These are phyloP conservation scores for Lupinus albus DNA, from an alignment of 306 rosid species.

Conservation along the genomic window DNA sequence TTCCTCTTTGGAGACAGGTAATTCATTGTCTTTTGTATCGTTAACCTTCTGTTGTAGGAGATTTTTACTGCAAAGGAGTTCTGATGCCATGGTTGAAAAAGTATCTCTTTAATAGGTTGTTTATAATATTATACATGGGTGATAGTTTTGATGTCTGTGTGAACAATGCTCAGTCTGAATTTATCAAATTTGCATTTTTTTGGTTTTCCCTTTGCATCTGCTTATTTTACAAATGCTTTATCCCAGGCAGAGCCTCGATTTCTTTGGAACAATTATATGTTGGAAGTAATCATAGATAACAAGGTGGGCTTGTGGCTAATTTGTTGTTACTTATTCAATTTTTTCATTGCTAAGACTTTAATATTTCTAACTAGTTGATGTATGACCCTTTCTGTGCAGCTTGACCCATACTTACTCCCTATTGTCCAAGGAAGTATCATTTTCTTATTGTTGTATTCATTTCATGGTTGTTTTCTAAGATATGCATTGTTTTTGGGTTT, in stretches of 20 bases:
- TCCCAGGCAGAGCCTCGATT: constrained; percentile 96
- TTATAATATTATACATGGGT: constrained; percentile 14
- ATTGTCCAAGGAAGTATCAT: constrained; percentile 97
- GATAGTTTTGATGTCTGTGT: constrained; percentile 28
- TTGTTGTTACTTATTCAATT: constrained; percentile 38
- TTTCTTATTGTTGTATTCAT: constrained; percentile 39
- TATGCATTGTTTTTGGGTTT: constrained; percentile 15
- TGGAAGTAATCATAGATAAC: constrained; percentile 88
- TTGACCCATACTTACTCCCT: constrained; percentile 88
- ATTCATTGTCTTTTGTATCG: constrained; percentile 19
- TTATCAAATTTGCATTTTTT: constrained; percentile 37
- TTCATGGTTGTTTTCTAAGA: constrained; percentile 21
- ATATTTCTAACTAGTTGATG: constrained; percentile 31
- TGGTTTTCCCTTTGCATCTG: constrained; percentile 31
- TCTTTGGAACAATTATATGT: constrained; percentile 92
- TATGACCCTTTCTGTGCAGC: constrained; percentile 58
- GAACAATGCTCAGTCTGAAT: constrained; percentile 17
- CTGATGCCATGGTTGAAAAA: constrained; percentile 8
- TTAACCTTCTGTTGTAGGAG: constrained; percentile 18
- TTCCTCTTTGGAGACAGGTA: constrained; percentile 99
- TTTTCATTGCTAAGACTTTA: constrained; percentile 16
- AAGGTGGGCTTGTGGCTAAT: constrained; percentile 57
- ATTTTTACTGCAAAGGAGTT: constrained; percentile 10
- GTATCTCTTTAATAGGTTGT: constrained; percentile 21
- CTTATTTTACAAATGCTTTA: constrained; percentile 35